These are phyloP conservation scores for Paracoccidioides lutzii DNA, from an alignment of 2,329 filamentous ascomycete genomes.

Conservation along the genomic window DNA sequence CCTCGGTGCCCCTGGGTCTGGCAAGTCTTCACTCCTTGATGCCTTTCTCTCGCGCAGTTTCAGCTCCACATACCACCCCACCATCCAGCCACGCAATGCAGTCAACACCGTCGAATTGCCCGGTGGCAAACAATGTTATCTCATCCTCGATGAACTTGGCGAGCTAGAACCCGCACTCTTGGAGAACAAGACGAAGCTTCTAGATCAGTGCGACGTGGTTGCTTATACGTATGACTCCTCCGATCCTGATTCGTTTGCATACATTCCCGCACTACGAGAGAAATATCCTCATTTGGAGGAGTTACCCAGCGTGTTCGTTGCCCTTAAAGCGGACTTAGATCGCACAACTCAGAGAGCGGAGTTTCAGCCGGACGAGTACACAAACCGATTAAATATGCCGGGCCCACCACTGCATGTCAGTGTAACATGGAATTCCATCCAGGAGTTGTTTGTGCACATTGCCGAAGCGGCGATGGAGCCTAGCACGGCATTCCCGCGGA, in stretches of 20 bases:
- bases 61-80: conserved; percentile 71
- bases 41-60: conserved; percentile 86
- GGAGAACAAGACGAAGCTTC: conserved; percentile 69
- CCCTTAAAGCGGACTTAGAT: conserved; percentile 87
- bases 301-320: conserved; percentile 83
- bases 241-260: conserved; percentile 87
- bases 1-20: conserved; percentile 69
- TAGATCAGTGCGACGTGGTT: conserved; percentile 85
- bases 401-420: conserved; percentile 80
- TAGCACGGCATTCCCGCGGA: conserved; percentile 76
- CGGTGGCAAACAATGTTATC: conserved; percentile 90
- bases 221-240: conserved; percentile 96
- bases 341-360: conserved; percentile 93
- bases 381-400: conserved; percentile 70
- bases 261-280: conserved; percentile 69
- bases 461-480: conserved; percentile 89
- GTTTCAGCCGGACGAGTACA: conserved; percentile 84
- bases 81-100: conserved; percentile 83
- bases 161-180: conserved; percentile 91
- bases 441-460: conserved; percentile 81
- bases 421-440: conserved; percentile 86
- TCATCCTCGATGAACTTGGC: conserved; percentile 89
- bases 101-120: conserved; percentile 95
- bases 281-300: conserved; percentile 74
- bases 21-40: conserved; percentile 83